Evolutionary conservation across 805 yeast genomes (phyloP).

Genomic region (Candida tammaniensis): DNA sequence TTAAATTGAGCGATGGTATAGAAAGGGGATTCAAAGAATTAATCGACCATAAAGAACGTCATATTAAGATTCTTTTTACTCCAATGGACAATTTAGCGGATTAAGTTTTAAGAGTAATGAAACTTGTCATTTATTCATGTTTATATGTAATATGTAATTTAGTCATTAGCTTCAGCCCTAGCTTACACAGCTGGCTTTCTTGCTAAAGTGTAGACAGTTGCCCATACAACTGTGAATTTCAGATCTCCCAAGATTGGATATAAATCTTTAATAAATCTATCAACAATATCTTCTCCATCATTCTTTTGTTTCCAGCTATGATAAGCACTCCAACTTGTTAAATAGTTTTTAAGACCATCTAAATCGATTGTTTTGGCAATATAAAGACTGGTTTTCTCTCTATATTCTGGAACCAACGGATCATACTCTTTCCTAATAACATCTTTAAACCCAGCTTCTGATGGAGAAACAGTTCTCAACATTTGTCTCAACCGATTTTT

Average conservation of each 20-base stretch:
- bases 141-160: too few relatives aligned
- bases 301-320: slow-evolving; percentile 48
- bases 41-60: slow-evolving; percentile 49
- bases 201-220: slow-evolving; percentile 54
- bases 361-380: slow-evolving; percentile 15
- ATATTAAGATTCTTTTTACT: slow-evolving; percentile 52
- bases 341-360: slow-evolving; percentile 30
- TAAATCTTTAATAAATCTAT: slow-evolving; percentile 38
- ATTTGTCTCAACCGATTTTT: slow-evolving; percentile 27
- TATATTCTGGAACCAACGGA: slow-evolving; percentile 16
- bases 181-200: slow-evolving; percentile 16
- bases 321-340: slow-evolving; percentile 68
- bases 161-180: too few relatives aligned
- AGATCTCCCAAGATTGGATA: slow-evolving; percentile 45
- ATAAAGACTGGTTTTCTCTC: slow-evolving; percentile 15
- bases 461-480: slow-evolving; percentile 19
- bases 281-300: slow-evolving; percentile 41
- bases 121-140: too few relatives aligned
- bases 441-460: slow-evolving; percentile 35
- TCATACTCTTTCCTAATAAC: slow-evolving; percentile 26
- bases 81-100: too few relatives aligned
- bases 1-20: slow-evolving; percentile 48
- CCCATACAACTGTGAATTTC: slow-evolving; percentile 48
- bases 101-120: too few relatives aligned
- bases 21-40: slow-evolving; percentile 53